These are phyloP conservation scores for Thermothielavioides terrestris DNA, from an alignment of 495 filamentous ascomycete species.

Conservation along the genomic window DNA sequence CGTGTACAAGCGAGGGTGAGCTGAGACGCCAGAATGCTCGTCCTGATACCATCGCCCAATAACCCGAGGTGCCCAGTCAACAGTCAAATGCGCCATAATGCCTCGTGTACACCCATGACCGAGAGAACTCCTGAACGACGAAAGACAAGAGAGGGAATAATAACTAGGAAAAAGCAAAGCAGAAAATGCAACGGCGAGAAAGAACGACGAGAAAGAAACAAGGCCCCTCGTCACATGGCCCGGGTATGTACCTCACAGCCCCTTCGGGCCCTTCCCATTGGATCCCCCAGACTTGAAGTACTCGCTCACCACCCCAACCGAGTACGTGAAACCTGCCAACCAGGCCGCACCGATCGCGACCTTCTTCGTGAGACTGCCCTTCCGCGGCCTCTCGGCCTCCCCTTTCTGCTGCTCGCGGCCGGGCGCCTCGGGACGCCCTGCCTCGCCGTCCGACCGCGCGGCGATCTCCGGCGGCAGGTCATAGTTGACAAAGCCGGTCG, in stretches of 20 bases:
- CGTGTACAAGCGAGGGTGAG: not conserved
- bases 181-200: not conserved
- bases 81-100: not conserved
- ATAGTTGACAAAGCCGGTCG: slow-evolving; percentile 52
- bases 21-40: slow-evolving; percentile 1
- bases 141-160: not conserved
- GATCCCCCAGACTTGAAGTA: slow-evolving; percentile 52
- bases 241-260: slow-evolving; percentile 30
- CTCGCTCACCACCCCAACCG: slow-evolving; percentile 58
- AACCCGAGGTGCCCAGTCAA: not conserved
- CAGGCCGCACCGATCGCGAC: slow-evolving; percentile 49
- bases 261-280: slow-evolving; percentile 47
- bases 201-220: not conserved
- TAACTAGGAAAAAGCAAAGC: not conserved
- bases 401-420: slow-evolving; percentile 13
- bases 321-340: slow-evolving; percentile 57
- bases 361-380: slow-evolving; percentile 37
- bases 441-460: not conserved
- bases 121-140: not conserved
- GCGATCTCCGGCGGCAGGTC: slow-evolving; percentile 26
- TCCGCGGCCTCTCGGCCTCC: slow-evolving; percentile 23
- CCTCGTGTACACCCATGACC: not conserved
- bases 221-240: not conserved
- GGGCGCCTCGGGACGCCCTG: not conserved
- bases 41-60: not conserved